Evolutionary conservation across 805 yeast genomes (phyloP).

Genomic region (Babjeviella inositovora): DNA sequence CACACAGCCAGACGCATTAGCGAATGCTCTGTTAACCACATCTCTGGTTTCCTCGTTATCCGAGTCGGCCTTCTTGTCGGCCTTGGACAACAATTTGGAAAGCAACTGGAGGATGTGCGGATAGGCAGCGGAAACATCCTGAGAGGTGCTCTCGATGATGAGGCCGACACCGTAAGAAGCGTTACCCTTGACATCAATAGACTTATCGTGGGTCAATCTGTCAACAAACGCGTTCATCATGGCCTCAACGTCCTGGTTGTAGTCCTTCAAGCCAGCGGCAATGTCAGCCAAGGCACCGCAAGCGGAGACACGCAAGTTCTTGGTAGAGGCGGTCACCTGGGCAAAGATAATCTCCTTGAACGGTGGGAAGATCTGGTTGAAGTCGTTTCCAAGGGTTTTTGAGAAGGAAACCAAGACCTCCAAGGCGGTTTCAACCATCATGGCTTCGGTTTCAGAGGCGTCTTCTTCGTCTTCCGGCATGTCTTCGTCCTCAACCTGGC

Average conservation of each 20-base stretch:
- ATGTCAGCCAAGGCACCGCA: slow-evolving; percentile 89
- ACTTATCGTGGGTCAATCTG: slow-evolving; percentile 57
- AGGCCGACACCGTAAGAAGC: slow-evolving; percentile 95
- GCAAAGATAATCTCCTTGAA: slow-evolving; percentile 50
- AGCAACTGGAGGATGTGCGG: slow-evolving; percentile 51
- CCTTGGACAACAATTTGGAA: slow-evolving; percentile 62
- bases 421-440: slow-evolving; percentile 69
- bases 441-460: slow-evolving; percentile 44
- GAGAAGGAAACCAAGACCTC: slow-evolving; percentile 76
- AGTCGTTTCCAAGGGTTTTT: slow-evolving; percentile 63
- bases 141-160: slow-evolving; percentile 30
- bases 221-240: slow-evolving; percentile 55
- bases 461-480: slow-evolving; percentile 35
- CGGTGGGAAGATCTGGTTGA: slow-evolving; percentile 52
- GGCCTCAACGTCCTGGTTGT: slow-evolving; percentile 54
- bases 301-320: slow-evolving; percentile 65
- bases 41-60: slow-evolving; percentile 71
- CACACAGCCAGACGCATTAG: slow-evolving; percentile 96
- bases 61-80: slow-evolving; percentile 50
- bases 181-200: slow-evolving; percentile 82
- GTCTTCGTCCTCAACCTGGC: slow-evolving; percentile 63
- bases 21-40: slow-evolving; percentile 67
- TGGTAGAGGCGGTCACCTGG: slow-evolving; percentile 44
- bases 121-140: slow-evolving; percentile 47
- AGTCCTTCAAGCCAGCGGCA: slow-evolving; percentile 51